Evolutionary conservation across 345 rosid species (phyloP).

Genomic region (Chamaenerion angustifolium): DNA sequence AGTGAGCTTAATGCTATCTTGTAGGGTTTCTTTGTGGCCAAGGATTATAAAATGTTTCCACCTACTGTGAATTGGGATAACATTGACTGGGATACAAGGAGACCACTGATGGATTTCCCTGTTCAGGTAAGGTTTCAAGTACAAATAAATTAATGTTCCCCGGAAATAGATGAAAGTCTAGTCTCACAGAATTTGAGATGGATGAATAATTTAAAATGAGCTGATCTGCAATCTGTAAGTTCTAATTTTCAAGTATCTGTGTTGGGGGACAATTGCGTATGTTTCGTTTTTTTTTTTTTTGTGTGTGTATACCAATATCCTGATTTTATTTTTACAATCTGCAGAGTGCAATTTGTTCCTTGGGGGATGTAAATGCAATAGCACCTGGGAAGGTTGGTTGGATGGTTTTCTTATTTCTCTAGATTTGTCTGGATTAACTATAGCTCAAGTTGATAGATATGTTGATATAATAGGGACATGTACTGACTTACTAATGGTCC

Average conservation of each 20-base stretch:
- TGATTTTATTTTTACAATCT: neutral
- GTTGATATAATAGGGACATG: too few relatives aligned
- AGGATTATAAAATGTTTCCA: slow-evolving; percentile 98
- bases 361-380: slow-evolving; percentile 61
- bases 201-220: too few relatives aligned
- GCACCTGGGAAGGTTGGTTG: slow-evolving; percentile 74
- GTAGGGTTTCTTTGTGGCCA: slow-evolving; percentile 97
- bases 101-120: slow-evolving; percentile 96
- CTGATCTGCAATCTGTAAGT: too few relatives aligned
- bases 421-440: neutral
- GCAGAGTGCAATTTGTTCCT: slow-evolving; percentile 83
- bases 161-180: too few relatives aligned
- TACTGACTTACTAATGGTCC: too few relatives aligned
- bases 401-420: neutral
- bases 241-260: neutral
- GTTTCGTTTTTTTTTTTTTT: neutral
- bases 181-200: too few relatives aligned
- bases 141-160: neutral
- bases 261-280: too few relatives aligned
- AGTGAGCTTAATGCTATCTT: slow-evolving; percentile 7
- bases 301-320: neutral
- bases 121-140: slow-evolving; percentile 49
- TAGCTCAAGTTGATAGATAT: neutral
- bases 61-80: slow-evolving; percentile 92
- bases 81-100: slow-evolving; percentile 74